Evolutionary conservation across 129 eudicot genomes (phyloP), one percentile per base, ranked within the genome.

Genomic region (Deinandra increscens): DNA sequence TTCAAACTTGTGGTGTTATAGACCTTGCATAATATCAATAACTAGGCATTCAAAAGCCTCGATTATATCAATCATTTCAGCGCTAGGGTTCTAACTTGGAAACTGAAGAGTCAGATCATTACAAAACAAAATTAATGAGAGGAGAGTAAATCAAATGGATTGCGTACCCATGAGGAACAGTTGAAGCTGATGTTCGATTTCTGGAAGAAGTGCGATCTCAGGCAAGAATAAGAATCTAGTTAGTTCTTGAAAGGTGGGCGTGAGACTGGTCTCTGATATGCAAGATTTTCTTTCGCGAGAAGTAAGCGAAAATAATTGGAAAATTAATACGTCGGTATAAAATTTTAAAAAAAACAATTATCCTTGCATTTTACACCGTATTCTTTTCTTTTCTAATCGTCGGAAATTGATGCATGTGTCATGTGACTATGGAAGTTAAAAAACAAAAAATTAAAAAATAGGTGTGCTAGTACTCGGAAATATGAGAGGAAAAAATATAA

Each of bases 231-330:
- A 76, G n/a, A 62, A 50, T 65, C 49, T 15, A n/a, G 7, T 37
- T 62, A 7, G 64, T 55, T 37, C 60, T 76, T 76, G 77, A 81
- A 67, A 68, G 67, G 69, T 76, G 71, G 73, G 79, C 73, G 78
- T 64, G 48, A 68, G 63, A 46, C 44, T 14, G 62, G 76, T 53
- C 37, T 50, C 19, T 67, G 69, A 60, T 72, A 43, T 60, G 17
- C 60, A 66, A 66, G 59, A 64, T 65, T 49, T 65, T 74, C 73
- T 65, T 51, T 65, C 1, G 19, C 14, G 66, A 61, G 72, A 70
- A 77, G 81, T 45, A 53, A 63, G 33, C 12, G 45, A 64, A 13
- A 67, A 58, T 60, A n/a, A 18, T 72, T 9, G 60, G 39, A 9
- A 51, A 53, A 44, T 63, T 41, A 71, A 44, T 29, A 44, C 70